A percentile compares a stretch with the other conserved stretches of the same genome.
Evolutionary conservation across 78 protist genomes (phyloP).

Genomic region (Pelomyxa schiedti): DNA sequence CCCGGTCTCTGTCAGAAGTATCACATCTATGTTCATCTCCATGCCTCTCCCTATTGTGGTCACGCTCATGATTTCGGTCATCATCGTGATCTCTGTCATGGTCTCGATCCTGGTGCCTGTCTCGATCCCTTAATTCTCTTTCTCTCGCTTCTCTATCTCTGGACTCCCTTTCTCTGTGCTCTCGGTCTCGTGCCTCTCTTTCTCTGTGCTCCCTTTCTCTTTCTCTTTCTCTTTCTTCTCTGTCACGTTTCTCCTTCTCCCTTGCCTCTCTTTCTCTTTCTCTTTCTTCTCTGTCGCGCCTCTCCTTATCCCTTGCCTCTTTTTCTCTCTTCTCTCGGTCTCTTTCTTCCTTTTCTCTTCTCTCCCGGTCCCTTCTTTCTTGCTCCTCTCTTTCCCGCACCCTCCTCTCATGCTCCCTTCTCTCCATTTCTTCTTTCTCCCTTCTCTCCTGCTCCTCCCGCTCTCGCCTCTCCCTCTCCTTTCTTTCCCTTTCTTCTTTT

Average conservation of each 20-base stretch:
- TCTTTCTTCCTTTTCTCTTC: too few species aligned
- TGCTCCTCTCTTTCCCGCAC: background rate
- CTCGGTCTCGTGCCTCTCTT: background rate
- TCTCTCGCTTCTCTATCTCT: background rate
- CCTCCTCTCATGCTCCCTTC: background rate
- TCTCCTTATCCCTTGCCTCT: background rate
- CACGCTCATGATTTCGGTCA: too few species aligned
- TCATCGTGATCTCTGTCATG: too few species aligned
- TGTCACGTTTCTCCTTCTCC: background rate
- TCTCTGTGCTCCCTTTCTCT: background rate
- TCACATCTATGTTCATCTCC: too few species aligned
- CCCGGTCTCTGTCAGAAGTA: too few species aligned
- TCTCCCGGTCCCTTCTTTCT: background rate
- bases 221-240: slow-evolving; percentile 1
- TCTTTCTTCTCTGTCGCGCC: background rate
- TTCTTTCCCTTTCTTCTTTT: background rate
- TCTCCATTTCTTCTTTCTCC: background rate
- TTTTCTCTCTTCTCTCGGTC: background rate
- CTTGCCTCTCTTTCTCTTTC: background rate
- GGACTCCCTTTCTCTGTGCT: background rate
- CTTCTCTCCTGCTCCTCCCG: background rate
- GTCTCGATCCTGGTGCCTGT: background rate
- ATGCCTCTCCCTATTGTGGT: too few species aligned
- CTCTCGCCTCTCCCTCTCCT: background rate
- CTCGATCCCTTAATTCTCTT: background rate